A percentile compares a stretch with the other conserved stretches of the same genome.
These are phyloP conservation scores for Chenopodium formosanum DNA, from an alignment of 148 eudicot species.

Conservation along the genomic window DNA sequence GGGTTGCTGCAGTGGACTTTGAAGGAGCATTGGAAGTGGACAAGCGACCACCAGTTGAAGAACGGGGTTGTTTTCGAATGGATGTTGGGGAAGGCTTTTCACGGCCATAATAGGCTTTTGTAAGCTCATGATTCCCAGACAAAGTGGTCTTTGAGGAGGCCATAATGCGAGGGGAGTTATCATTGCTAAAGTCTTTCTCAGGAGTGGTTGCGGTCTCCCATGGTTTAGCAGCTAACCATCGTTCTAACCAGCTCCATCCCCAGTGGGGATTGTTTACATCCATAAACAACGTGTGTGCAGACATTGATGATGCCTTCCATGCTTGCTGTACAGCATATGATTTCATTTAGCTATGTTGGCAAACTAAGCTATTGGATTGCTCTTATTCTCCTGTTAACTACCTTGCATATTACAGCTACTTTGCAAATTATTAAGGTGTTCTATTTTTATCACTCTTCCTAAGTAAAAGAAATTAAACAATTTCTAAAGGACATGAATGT, in stretches of 20 bases:
- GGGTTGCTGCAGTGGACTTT: slow-evolving; percentile 17
- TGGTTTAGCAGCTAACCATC: slow-evolving; percentile 84
- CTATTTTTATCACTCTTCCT: background rate
- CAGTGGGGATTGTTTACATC: slow-evolving; percentile 84
- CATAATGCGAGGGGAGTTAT: slow-evolving; percentile 45
- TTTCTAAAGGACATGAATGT: background rate
- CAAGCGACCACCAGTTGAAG: slow-evolving; percentile 30
- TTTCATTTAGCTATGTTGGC: slow-evolving; percentile 9
- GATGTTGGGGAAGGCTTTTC: slow-evolving; percentile 42
- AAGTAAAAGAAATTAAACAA: too few species aligned
- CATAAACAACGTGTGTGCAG: slow-evolving; percentile 59
- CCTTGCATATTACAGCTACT: background rate
- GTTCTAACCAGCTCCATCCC: slow-evolving; percentile 99
- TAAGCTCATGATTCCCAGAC: slow-evolving; percentile 15
- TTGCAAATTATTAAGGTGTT: background rate
- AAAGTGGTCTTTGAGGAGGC: slow-evolving; percentile 11
- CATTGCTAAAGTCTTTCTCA: slow-evolving; percentile 41
- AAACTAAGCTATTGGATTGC: background rate
- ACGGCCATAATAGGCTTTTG: slow-evolving; percentile 21
- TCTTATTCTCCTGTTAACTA: background rate
- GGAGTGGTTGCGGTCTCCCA: slow-evolving; percentile 52
- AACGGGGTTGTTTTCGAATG: slow-evolving; percentile 35
- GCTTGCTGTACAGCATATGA: slow-evolving; percentile 62
- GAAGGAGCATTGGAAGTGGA: slow-evolving; percentile 54
- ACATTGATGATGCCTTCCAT: slow-evolving; percentile 71